Base-by-base conservation (phyloP, 305 asterid genomes). In the Lippia alba region DNA sequence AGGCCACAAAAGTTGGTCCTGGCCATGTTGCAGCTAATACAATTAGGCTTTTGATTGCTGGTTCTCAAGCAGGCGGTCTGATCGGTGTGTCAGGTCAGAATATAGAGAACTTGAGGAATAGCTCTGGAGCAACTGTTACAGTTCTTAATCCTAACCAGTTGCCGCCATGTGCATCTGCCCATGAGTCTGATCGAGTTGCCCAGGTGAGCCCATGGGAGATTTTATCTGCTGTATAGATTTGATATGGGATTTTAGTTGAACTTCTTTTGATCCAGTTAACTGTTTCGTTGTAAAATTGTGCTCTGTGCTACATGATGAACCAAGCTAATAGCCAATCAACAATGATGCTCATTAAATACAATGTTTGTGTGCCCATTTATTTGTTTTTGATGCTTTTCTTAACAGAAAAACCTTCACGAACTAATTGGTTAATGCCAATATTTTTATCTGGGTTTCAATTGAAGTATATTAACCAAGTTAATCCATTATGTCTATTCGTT, bases 71-170 rank as follows among this genome's bases (percentile, higher is more conserved):
- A 46, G 98, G 96, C 67, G 87, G 96, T 74, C 79, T 94, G 77
- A 94, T 94, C 73, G 99, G 99, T 53, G 85, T 88, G 55, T 89
- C 91, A 14, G 97, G 99, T 79, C 97, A 84, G 76, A 89, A 91
- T 75, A 91, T 94, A 70, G 99, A 88, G 82, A 87, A 79, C 69
- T 79, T 94, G 83, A 91, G 99, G 83, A 88, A 76, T 77, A 76
- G 89, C 33, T 91, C 97, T 4, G 97, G 93, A 67, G 96, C 96
- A 56, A 75, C 79, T 49, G 82, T 94, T 66, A 76, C 89, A 17
- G 89, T 94, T 83, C 91, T 86, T 77, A 85, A 96, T 74, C 94
- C 94, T 69, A 88, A 80, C 74, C 98, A 94, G 83, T 66, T 93
- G 76, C 96, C 97, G 69, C 86, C 91, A 32, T 91, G 96, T 85